Percentiles rank a stretch among this genome's conserved stretches.
phyloP scores from a whole-genome alignment of 139 green algal species.

The Chlorella ohadii region DNA sequence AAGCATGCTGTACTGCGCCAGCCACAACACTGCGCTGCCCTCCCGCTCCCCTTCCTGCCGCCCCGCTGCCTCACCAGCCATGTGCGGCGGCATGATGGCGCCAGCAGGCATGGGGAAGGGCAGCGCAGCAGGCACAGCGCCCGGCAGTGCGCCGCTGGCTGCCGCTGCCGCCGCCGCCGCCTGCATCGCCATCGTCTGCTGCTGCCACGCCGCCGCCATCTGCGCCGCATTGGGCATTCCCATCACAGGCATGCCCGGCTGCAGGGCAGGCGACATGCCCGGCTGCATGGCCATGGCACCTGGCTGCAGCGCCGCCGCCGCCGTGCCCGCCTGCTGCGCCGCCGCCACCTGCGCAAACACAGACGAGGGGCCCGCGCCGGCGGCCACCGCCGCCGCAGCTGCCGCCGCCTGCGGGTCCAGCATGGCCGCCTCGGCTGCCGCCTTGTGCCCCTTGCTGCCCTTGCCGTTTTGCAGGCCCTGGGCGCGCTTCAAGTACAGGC shows the following conservation, averaged over 20 bases:
- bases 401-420: constrained; percentile 10
- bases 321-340: constrained; percentile 12
- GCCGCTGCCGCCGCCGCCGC: constrained; percentile 35
- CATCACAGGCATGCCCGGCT: neutral
- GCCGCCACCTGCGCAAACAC: constrained; percentile 34
- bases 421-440: constrained; percentile 11
- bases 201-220: constrained; percentile 25
- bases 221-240: neutral
- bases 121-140: neutral
- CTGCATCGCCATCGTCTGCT: constrained; percentile 37
- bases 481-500: constrained; percentile 92
- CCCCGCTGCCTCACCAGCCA: constrained; percentile 4
- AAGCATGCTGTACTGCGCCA: no score
- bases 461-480: constrained; percentile 40
- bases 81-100: constrained; percentile 1
- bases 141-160: constrained; percentile 21
- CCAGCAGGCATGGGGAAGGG: constrained; percentile 29
- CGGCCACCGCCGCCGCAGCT: constrained; percentile 17
- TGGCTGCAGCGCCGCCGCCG: neutral
- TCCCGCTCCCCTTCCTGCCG: neutral
- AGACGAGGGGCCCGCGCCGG: constrained; percentile 12
- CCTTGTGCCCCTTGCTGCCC: constrained; percentile 29
- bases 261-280: neutral
- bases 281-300: neutral
- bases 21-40: no score